Evolutionary conservation across 2,329 filamentous ascomycete genomes (phyloP), one percentile per base, ranked within the genome.

Genomic region (Neofusicoccum sp.): DNA sequence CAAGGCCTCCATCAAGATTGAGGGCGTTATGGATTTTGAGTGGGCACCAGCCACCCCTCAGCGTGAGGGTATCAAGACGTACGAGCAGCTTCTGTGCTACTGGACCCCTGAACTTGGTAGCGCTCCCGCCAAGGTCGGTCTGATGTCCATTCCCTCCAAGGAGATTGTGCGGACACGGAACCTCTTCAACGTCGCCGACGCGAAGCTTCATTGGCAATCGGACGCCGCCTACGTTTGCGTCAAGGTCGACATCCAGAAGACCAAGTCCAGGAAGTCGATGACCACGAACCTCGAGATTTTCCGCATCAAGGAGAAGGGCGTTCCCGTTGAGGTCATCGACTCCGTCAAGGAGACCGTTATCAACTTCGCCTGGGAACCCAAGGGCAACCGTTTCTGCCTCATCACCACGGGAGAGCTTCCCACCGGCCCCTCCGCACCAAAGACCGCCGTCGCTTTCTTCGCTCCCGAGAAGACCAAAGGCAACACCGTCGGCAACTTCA

Each of bases 321-420:
- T 99, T 2, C 95, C 95, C 1, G 93, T 99, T 59, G 95, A 99
- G 77, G 95, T 98, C 61, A 92, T 99, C 56, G 95, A 99, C 77
- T 92, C 89, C 58, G 90, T 99, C 79, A 98, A 98, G 80, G 95
- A 98, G 72, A 96, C 93, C 1, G 95, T 99, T 68, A 96, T 99
- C 80, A 99, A 99, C 82, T 99, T 99, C 73, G 92, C 95, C 8
- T 99, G 95, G 95, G 95, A 99, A 74, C 95, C 95, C 65, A 97
- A 97, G 81, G 95, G 95, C 64, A 93, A 96, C 76, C 89, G 95
- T 40, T 99, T 99, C 75, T 92, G 97, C 66, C 88, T 97, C 72
- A 99, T 99, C 79, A 97, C 93, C 36, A 95, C 91, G 16, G 89
- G 91, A 9, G 95, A 99, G 79, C 86, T 90, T 2, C 82, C 87